phyloP scores from a whole-genome alignment of 306 rosid genomes.

The Hylodesmum podocarpum region DNA sequence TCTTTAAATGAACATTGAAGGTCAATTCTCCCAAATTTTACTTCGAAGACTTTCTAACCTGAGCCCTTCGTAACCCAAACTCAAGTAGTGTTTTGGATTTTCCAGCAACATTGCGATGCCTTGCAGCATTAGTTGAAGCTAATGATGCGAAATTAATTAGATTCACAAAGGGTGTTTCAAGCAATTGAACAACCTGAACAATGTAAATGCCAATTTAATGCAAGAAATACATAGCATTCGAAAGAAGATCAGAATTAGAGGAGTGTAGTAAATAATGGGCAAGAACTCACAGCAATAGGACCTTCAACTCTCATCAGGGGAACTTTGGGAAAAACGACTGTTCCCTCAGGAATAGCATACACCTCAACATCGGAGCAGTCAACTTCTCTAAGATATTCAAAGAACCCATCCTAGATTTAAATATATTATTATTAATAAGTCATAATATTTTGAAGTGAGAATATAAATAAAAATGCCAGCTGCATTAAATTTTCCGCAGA shows the following conservation, averaged over 20 bases:
- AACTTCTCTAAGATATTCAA: slow-evolving; percentile 80
- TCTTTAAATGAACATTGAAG: slow-evolving; percentile 20
- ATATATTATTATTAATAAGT: slow-evolving; percentile 15
- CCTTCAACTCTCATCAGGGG: slow-evolving; percentile 95
- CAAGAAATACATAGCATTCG: slow-evolving; percentile 1
- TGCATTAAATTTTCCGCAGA: slow-evolving; percentile 23
- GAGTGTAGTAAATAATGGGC: slow-evolving; percentile 13
- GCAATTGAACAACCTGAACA: slow-evolving; percentile 89
- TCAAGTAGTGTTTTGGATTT: slow-evolving; percentile 87
- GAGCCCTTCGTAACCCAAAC: slow-evolving; percentile 98
- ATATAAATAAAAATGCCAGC: neutral
- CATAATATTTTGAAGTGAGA: slow-evolving; percentile 13
- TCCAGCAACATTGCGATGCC: slow-evolving; percentile 98
- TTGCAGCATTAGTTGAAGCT: slow-evolving; percentile 97
- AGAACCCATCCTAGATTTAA: slow-evolving; percentile 78
- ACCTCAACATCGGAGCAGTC: slow-evolving; percentile 95
- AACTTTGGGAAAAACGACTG: slow-evolving; percentile 93
- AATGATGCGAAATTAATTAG: slow-evolving; percentile 84
- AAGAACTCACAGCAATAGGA: slow-evolving; percentile 86
- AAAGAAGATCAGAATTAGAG: slow-evolving; percentile 8
- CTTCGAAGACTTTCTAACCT: slow-evolving; percentile 38
- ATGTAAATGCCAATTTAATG: slow-evolving; percentile 14
- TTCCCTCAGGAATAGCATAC: slow-evolving; percentile 78
- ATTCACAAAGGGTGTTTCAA: slow-evolving; percentile 95
- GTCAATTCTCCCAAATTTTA: neutral